These are phyloP conservation scores for Malassezia vespertilionis DNA, from an alignment of 1,284 basidiomycete species.

Conservation along the genomic window DNA sequence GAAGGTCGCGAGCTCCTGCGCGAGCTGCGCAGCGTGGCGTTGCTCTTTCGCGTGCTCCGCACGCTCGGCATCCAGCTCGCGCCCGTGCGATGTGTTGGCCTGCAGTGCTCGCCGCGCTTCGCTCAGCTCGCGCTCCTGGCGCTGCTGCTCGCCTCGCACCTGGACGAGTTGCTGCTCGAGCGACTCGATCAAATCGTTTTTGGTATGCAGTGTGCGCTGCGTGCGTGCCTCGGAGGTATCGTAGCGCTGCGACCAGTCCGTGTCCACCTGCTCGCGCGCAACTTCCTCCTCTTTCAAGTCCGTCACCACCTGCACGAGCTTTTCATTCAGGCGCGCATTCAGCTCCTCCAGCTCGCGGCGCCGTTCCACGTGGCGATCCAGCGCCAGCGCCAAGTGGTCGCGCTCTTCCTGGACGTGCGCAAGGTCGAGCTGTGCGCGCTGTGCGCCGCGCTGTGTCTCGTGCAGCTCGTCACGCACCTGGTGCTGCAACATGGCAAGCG, in stretches of 20 bases:
- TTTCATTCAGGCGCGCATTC: constrained; percentile 36
- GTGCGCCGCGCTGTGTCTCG: background rate
- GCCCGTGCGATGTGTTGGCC: constrained; percentile 56
- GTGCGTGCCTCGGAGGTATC: constrained; percentile 31
- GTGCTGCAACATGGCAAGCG: constrained; percentile 20
- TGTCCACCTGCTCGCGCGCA: constrained; percentile 43
- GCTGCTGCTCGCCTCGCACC: constrained; percentile 24
- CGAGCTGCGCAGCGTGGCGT: constrained; percentile 50
- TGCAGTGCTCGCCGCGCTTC: constrained; percentile 61
- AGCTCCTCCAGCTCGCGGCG: constrained; percentile 22
- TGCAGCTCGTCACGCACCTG: constrained; percentile 17
- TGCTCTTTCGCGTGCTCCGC: constrained; percentile 8
- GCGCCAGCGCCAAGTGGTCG: background rate
- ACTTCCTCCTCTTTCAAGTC: constrained; percentile 50
- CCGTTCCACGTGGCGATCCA: constrained; percentile 4
- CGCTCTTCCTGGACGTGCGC: constrained; percentile 1
- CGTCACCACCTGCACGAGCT: constrained; percentile 44
- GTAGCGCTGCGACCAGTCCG: constrained; percentile 49
- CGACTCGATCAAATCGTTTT: constrained; percentile 29
- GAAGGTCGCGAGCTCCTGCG: constrained; percentile 78
- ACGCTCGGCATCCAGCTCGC: constrained; percentile 71
- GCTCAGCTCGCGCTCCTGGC: constrained; percentile 26
- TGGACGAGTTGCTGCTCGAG: constrained; percentile 33
- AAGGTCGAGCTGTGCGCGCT: background rate
- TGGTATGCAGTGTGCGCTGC: constrained; percentile 29